Conservation (phyloP, 345 rosid genomes). For the Citropsis articulata region DNA sequence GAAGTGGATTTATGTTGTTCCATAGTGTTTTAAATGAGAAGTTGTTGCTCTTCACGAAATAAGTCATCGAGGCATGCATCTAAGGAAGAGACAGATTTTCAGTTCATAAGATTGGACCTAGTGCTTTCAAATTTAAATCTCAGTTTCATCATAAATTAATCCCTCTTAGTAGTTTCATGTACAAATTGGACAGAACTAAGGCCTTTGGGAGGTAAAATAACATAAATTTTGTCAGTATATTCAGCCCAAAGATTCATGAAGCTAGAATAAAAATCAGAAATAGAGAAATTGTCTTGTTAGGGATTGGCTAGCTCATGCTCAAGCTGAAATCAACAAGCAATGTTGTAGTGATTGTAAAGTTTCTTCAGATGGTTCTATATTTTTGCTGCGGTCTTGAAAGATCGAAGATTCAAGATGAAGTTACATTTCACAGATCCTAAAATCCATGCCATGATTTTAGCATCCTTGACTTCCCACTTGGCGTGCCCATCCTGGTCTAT, state of each 20-base stretch:
- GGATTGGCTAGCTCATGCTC: background rate
- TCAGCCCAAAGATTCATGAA: background rate
- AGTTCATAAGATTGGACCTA: no score
- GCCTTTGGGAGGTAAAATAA: background rate
- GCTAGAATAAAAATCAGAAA: background rate
- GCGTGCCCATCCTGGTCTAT: background rate
- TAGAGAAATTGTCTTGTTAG: background rate
- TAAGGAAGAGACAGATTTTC: no score
- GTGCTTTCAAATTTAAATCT: no score
- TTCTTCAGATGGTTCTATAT: slow-evolving; percentile 1
- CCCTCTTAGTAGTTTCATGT: background rate
- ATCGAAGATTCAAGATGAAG: background rate
- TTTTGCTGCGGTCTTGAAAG: background rate
- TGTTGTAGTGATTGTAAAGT: background rate
- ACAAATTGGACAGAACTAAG: background rate
- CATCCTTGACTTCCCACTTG: background rate
- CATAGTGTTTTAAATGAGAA: background rate
- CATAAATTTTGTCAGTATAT: background rate
- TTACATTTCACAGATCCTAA: background rate
- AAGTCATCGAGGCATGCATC: background rate
- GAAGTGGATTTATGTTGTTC: no score
- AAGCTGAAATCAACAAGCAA: background rate
- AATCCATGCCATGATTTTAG: slow-evolving; percentile 2
- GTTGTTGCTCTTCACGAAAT: background rate
- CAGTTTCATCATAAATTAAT: no score